phyloP scores from a whole-genome alignment of 1,284 basidiomycete species.

The Cutaneotrichosporon cutaneum region DNA sequence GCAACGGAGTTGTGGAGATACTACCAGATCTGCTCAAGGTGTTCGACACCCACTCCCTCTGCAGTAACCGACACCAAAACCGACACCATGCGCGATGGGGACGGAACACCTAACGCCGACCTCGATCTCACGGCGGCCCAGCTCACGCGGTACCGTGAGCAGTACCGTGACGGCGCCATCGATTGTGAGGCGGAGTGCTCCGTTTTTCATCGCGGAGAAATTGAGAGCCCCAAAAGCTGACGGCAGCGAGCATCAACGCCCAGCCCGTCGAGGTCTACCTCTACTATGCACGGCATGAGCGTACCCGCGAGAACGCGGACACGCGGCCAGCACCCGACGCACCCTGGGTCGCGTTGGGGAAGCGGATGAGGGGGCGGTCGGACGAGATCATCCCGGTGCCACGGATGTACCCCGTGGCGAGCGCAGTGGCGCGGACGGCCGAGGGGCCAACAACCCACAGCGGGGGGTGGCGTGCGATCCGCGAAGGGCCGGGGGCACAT shows the following conservation, averaged over 20 bases:
- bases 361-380: constrained; percentile 7
- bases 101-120: not conserved
- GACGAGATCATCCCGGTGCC: constrained; percentile 4
- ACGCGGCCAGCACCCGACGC: constrained; percentile 21
- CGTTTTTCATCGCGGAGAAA: no score
- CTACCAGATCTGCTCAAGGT: not conserved
- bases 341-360: constrained; percentile 15
- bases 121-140: not conserved
- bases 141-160: constrained; percentile 1
- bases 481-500: not conserved
- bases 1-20: no score
- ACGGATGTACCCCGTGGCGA: not conserved
- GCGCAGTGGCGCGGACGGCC: not conserved
- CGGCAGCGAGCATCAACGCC: constrained; percentile 10
- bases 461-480: not conserved
- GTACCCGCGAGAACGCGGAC: constrained; percentile 15
- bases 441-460: not conserved
- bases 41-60: not conserved
- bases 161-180: not conserved
- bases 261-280: constrained; percentile 22
- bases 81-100: not conserved
- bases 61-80: no score
- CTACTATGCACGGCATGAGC: constrained; percentile 19
- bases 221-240: not conserved
- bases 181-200: not conserved